phyloP scores from a whole-genome alignment of 2,329 filamentous ascomycete genomes.

The Aaosphaeria arxii region DNA sequence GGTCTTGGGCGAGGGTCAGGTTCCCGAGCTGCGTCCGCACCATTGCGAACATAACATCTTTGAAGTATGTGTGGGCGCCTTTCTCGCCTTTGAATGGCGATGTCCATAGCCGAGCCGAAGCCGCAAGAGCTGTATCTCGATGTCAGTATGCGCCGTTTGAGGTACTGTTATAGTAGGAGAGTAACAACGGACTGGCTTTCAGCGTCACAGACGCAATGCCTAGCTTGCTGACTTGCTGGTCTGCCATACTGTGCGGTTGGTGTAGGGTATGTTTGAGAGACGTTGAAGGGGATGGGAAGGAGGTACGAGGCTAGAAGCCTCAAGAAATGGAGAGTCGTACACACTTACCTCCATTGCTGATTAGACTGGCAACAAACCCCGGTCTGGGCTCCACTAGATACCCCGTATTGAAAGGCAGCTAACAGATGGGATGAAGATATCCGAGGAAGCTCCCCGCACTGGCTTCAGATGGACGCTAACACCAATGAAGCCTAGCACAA shows the following conservation, averaged over 20 bases:
- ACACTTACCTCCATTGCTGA: too few relatives aligned
- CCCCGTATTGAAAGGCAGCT: too few relatives aligned
- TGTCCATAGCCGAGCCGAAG: slow-evolving; percentile 28
- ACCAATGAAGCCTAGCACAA: too few relatives aligned
- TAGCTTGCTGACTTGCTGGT: slow-evolving; percentile 28
- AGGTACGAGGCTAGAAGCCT: too few relatives aligned
- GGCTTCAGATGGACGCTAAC: too few relatives aligned
- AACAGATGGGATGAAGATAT: too few relatives aligned
- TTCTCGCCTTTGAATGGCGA: slow-evolving; percentile 37
- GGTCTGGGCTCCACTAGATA: too few relatives aligned
- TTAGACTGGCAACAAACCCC: too few relatives aligned
- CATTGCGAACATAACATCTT: slow-evolving; percentile 31
- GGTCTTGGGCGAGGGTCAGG: slow-evolving; percentile 28
- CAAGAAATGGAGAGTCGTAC: too few relatives aligned
- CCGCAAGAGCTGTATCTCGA: slow-evolving; percentile 22
- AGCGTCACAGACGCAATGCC: slow-evolving; percentile 27
- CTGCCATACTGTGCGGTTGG: slow-evolving; percentile 14
- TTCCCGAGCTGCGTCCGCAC: slow-evolving; percentile 29
- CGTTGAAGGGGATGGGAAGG: too few relatives aligned
- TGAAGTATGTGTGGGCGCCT: slow-evolving; percentile 33
- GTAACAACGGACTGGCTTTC: slow-evolving; percentile 26
- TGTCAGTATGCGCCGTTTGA: not conserved
- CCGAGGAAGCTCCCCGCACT: too few relatives aligned
- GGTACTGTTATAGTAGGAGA: slow-evolving; percentile 1
- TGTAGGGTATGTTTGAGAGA: too few relatives aligned